Evolutionary conservation across 352 stramenopile species (phyloP).

Genomic region (Globisporangium yorkense): DNA sequence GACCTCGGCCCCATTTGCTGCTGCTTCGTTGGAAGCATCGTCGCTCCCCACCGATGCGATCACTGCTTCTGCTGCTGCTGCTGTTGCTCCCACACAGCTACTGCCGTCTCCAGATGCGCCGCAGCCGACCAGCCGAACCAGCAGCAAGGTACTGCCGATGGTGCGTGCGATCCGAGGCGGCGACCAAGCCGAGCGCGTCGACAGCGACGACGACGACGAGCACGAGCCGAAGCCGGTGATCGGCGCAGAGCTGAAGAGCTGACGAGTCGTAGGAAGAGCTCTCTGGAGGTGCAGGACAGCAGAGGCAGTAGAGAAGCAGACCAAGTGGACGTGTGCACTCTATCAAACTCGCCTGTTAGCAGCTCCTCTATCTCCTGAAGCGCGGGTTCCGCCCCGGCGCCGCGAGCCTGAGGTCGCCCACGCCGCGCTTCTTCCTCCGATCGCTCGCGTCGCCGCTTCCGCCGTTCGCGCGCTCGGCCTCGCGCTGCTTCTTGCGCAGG

Average conservation of each 20-base stretch:
- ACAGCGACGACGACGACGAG: background rate
- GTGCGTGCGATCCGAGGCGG: background rate
- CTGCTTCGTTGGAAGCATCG: background rate
- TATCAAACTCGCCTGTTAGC: background rate
- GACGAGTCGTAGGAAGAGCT: too few species aligned
- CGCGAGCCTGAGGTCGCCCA: slow-evolving; percentile 66
- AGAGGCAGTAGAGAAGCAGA: too few species aligned
- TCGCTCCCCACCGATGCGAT: background rate
- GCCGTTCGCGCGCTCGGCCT: slow-evolving; percentile 18
- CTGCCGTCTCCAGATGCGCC: background rate
- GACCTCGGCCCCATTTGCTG: background rate
- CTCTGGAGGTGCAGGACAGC: too few species aligned
- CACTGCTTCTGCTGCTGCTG: too few species aligned
- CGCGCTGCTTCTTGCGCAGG: slow-evolving; percentile 49
- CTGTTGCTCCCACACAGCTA: too few species aligned
- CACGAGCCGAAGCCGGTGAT: background rate
- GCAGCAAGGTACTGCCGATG: background rate
- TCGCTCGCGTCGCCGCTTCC: slow-evolving; percentile 21
- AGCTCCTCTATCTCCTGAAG: slow-evolving; percentile 44
- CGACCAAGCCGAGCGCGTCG: background rate
- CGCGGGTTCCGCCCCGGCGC: slow-evolving; percentile 39
- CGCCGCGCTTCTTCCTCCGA: slow-evolving; percentile 73
- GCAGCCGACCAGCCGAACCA: background rate
- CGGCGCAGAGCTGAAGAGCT: background rate
- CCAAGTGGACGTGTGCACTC: background rate